Conservation (phyloP, 164 flowering plant genomes). For the Tetrastigma voinierianum region DNA sequence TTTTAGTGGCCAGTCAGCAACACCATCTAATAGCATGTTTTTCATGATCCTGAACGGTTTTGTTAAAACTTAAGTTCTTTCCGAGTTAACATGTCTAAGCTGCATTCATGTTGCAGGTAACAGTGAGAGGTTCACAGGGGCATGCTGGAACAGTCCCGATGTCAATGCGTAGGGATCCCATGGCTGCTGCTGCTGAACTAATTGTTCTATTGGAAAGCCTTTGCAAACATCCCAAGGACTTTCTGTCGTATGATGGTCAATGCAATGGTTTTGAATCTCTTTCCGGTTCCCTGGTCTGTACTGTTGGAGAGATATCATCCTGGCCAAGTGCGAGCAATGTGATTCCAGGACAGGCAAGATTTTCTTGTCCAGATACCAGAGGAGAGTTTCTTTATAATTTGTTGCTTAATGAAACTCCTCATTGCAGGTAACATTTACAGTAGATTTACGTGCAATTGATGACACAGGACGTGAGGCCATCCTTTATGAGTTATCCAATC, state of each 20-base stretch:
- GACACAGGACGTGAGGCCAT: constrained; percentile 82
- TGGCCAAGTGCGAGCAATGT: too few relatives aligned
- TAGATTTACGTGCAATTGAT: constrained; percentile 42
- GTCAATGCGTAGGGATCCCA: constrained; percentile 95
- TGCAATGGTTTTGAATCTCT: constrained; percentile 57
- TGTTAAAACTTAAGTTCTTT: too few relatives aligned
- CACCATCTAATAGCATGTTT: too few relatives aligned
- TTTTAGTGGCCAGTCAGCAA: too few relatives aligned
- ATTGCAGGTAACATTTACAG: constrained; percentile 68
- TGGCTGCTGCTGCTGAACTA: constrained; percentile 97
- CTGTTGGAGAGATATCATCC: constrained; percentile 92
- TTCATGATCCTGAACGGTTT: too few relatives aligned
- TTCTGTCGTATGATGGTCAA: constrained; percentile 50
- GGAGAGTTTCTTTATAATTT: background rate
- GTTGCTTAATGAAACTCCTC: constrained; percentile 5
- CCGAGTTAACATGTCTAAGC: too few relatives aligned
- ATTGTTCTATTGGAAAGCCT: constrained; percentile 75
- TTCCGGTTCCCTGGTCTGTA: constrained; percentile 84
- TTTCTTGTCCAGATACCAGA: too few relatives aligned
- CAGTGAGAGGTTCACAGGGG: too few relatives aligned
- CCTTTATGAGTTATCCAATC: constrained; percentile 64
- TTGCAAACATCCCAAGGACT: constrained; percentile 65
- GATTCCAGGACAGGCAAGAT: too few relatives aligned
- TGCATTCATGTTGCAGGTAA: constrained; percentile 8
- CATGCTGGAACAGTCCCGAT: too few relatives aligned